A percentile compares a stretch with the other conserved stretches of the same genome.
These are phyloP conservation scores for Clitopilus hobsonii DNA, from an alignment of 768 basidiomycete genomes.

Conservation along the genomic window DNA sequence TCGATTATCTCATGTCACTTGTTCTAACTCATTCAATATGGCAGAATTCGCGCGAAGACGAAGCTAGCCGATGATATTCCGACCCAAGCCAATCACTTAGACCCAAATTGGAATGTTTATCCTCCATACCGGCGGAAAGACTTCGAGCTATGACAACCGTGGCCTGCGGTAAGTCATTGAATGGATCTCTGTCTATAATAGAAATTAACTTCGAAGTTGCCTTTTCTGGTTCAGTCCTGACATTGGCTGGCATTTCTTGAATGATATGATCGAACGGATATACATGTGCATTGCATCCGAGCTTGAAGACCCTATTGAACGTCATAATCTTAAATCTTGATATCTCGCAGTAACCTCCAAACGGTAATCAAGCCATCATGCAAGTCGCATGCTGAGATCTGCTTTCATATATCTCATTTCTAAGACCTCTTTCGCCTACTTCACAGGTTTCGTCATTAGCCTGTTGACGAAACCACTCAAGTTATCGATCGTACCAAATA, in stretches of 20 bases:
- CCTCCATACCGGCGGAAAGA: background rate
- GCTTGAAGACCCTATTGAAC: background rate
- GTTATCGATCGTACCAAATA: background rate
- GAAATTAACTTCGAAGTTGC: background rate
- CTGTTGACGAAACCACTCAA: background rate
- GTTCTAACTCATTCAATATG: background rate
- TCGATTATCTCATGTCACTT: background rate
- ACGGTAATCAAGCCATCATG: background rate
- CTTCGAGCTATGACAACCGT: background rate
- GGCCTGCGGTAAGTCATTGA: background rate
- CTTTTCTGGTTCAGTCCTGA: background rate
- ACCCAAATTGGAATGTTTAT: background rate
- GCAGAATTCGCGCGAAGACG: background rate
- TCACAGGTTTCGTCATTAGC: background rate
- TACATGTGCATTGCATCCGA: background rate
- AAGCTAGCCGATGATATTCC: background rate
- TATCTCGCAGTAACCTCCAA: background rate
- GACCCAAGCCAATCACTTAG: background rate
- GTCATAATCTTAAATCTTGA: background rate
- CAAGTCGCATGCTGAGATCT: background rate
- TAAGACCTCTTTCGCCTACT: background rate
- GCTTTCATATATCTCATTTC: background rate
- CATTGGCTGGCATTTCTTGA: background rate
- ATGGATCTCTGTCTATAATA: background rate
- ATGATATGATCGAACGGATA: constrained; percentile 1